phyloP scores from a whole-genome alignment of 2,329 filamentous ascomycete species.

The Botryotinia convoluta region DNA sequence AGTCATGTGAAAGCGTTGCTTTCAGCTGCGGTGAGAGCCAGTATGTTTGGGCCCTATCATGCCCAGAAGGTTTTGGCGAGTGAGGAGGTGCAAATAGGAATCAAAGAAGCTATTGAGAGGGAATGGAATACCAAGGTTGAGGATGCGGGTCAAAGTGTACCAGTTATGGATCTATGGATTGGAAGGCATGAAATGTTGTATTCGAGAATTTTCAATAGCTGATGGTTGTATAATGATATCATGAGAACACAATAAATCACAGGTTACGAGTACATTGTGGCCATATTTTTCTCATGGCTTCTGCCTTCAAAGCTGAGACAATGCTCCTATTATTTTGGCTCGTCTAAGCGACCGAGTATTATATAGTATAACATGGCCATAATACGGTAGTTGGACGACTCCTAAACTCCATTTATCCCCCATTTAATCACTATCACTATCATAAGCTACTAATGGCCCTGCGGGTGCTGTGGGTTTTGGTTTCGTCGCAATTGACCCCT shows the following conservation, averaged over 20 bases:
- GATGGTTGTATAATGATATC: slow-evolving; percentile 20
- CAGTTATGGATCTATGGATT: slow-evolving; percentile 78
- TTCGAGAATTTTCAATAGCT: slow-evolving; percentile 85
- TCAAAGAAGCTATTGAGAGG: slow-evolving; percentile 56
- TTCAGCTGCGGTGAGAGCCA: slow-evolving; percentile 73
- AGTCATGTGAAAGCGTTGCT: slow-evolving; percentile 74
- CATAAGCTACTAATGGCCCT: slow-evolving; percentile 83
- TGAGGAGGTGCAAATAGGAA: slow-evolving; percentile 53
- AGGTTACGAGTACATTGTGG: not conserved
- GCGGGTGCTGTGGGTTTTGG: slow-evolving; percentile 52
- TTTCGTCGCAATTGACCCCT: slow-evolving; percentile 51
- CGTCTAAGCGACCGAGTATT: slow-evolving; percentile 1
- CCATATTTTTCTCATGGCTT: not conserved
- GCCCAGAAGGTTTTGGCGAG: slow-evolving; percentile 71
- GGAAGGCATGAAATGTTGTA: slow-evolving; percentile 81
- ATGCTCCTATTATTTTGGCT: not conserved
- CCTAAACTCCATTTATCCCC: slow-evolving; percentile 25
- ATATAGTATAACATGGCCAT: slow-evolving; percentile 1
- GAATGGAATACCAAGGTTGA: slow-evolving; percentile 60
- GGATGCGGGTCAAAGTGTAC: slow-evolving; percentile 71
- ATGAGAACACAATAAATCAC: not conserved
- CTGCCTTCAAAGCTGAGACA: not conserved
- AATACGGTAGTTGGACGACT: slow-evolving; percentile 4
- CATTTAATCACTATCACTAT: slow-evolving; percentile 72
- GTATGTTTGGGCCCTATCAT: slow-evolving; percentile 77